These are phyloP conservation scores for Sherardia arvensis DNA, from an alignment of 257 asterid species.

Conservation along the genomic window DNA sequence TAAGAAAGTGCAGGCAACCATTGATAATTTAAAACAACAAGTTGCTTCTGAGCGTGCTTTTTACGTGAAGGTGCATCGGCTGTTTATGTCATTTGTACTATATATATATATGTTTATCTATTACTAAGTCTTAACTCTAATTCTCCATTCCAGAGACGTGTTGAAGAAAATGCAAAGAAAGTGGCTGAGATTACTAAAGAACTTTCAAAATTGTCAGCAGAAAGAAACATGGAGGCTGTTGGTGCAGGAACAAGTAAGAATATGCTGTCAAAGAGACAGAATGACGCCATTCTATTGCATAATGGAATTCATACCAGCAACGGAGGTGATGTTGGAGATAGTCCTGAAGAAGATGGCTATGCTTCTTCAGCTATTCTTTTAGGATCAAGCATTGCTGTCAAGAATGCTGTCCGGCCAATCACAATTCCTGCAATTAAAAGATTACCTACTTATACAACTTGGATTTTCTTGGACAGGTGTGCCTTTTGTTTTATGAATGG, in stretches of 20 bases:
- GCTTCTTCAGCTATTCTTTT: constrained; percentile 77
- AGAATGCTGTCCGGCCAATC: constrained; percentile 81
- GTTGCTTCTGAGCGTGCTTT: constrained; percentile 48
- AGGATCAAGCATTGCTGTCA: constrained; percentile 85
- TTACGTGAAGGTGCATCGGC: constrained; percentile 54
- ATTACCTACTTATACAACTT: constrained; percentile 73
- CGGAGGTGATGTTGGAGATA: constrained; percentile 58
- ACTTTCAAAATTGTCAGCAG: constrained; percentile 46
- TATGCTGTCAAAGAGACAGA: constrained; percentile 80
- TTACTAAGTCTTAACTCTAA: not conserved
- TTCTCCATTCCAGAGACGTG: constrained; percentile 46
- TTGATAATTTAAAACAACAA: constrained; percentile 50
- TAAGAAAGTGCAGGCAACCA: constrained; percentile 35
- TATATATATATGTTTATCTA: no score
- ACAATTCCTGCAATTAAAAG: constrained; percentile 61
- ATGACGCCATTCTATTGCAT: constrained; percentile 77
- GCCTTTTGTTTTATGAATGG: constrained; percentile 2
- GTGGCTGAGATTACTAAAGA: constrained; percentile 40
- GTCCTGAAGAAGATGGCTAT: constrained; percentile 77
- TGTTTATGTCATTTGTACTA: constrained; percentile 3
- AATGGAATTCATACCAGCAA: constrained; percentile 53
- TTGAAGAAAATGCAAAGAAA: constrained; percentile 59
- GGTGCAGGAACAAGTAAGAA: constrained; percentile 43
- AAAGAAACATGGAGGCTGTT: constrained; percentile 36
- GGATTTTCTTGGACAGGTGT: constrained; percentile 86